Evolutionary conservation across 306 rosid species (phyloP), one percentile per base, ranked within the genome.

Genomic region (Lithocarpus polystachyus): DNA sequence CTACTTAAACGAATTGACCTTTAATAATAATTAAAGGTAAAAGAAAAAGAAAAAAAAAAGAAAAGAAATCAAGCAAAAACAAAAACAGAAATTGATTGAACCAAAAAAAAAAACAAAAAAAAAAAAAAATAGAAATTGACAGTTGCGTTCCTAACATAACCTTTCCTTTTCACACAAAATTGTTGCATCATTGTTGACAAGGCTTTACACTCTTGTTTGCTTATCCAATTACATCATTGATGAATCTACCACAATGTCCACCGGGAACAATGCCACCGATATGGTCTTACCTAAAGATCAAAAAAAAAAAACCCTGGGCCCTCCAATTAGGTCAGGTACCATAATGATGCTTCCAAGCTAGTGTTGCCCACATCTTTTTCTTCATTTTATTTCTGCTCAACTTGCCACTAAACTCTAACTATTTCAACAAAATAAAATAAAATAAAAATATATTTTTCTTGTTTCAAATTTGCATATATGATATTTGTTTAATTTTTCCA

Each of bases 121-220:
- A 53, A 45, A 31, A 18, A 29, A 59, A 77, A 77, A 29, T 26
- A 68, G 14, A 15, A 22, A 20, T 3, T 20, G 64, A 57, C 64
- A 20, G 11, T 67, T 73, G 54, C 19, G 23, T 19, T 40, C 75
- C 28, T 78, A 15, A 61, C n/a, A 72, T 17, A 29, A 31, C 8
- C 40, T 31, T 43, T 67, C 19, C 71, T 75, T 55, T 80, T n/a
- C 31, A 20, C 48, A 28, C 43, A n/a, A 53, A 80, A 57, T 74
- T 74, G 61, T 72, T 71, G 19, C 54, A 62, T 72, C 67, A 79
- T 28, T 62, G 73, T 74, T 74, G 83, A 59, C 68, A 55, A 19
- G 61, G 43, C 15, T 37, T 53, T 2, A 15, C 68, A 8, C 57
- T 37, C 43, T 64, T 65, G 22, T 40, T 73, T 74, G 48, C 12